A percentile compares a stretch with the other conserved stretches of the same genome.
These are phyloP conservation scores for Salisapilia sapeloensis DNA, from an alignment of 352 stramenopile genomes.

Conservation along the genomic window DNA sequence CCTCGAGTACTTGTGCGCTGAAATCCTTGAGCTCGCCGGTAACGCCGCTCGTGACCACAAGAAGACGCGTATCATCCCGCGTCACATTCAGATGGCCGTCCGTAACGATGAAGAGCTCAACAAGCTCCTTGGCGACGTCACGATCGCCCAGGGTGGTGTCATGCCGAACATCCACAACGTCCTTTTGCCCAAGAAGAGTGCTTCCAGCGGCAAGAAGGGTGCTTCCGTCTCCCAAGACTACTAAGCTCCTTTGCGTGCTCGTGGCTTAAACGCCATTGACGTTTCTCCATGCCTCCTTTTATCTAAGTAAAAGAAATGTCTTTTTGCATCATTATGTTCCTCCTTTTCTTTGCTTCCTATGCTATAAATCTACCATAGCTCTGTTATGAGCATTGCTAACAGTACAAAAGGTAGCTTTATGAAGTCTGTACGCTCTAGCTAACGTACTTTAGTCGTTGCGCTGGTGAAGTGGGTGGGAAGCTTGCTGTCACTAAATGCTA, in stretches of 20 bases:
- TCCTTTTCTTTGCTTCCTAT: slow-evolving; percentile 1
- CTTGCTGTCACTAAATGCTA: too few relatives aligned
- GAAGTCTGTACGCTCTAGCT: too few relatives aligned
- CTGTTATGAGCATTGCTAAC: background rate
- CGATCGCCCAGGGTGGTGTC: slow-evolving; percentile 87
- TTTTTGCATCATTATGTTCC: slow-evolving; percentile 2
- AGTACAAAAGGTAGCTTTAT: background rate
- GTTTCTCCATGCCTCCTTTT: too few relatives aligned
- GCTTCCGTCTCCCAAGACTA: slow-evolving; percentile 6
- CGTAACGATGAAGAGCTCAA: slow-evolving; percentile 89
- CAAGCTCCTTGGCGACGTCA: slow-evolving; percentile 84
- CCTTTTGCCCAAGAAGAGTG: slow-evolving; percentile 63
- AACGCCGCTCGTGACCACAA: slow-evolving; percentile 91
- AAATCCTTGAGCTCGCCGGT: slow-evolving; percentile 84
- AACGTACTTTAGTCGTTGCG: too few relatives aligned
- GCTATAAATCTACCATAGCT: background rate
- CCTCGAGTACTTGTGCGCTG: slow-evolving; percentile 81
- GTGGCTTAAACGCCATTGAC: background rate
- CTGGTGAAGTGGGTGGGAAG: too few relatives aligned
- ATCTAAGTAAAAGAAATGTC: slow-evolving; percentile 1
- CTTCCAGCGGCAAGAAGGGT: slow-evolving; percentile 5
- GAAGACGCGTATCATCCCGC: slow-evolving; percentile 91
- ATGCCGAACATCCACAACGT: slow-evolving; percentile 89
- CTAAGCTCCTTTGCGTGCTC: slow-evolving; percentile 1
- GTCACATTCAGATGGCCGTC: slow-evolving; percentile 92